Percentiles rank a stretch among this genome's conserved stretches.
phyloP scores from a whole-genome alignment of 2,329 filamentous ascomycete species.

The Penicillium sp. region DNA sequence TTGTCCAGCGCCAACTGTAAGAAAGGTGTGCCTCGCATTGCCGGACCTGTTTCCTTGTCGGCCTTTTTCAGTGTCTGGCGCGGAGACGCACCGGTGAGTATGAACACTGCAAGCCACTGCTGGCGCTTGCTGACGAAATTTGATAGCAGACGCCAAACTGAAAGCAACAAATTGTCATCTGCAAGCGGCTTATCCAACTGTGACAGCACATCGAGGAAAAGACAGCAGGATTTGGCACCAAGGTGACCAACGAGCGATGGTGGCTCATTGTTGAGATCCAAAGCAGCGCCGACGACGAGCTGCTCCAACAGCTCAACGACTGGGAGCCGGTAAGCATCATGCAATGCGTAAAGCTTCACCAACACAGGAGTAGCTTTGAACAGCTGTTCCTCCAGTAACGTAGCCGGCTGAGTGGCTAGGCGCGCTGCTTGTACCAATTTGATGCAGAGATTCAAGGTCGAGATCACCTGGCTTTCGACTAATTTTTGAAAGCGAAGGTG shows the following conservation, averaged over 20 bases:
- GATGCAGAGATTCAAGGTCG: conserved; percentile 61
- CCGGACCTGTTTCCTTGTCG: conserved; percentile 46
- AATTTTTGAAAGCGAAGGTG: conserved; percentile 52
- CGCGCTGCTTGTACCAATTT: conserved; percentile 65
- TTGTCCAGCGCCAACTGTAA: conserved; percentile 67
- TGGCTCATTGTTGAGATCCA: conserved; percentile 61
- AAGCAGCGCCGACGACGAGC: conserved; percentile 64
- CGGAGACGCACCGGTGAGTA: conserved; percentile 82
- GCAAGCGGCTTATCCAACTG: conserved; percentile 70
- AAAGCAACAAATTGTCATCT: conserved; percentile 57
- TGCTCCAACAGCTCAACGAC: conserved; percentile 66
- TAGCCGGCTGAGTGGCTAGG: conserved; percentile 56
- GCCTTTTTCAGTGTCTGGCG: conserved; percentile 60
- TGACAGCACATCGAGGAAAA: conserved; percentile 73
- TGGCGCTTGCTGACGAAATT: conserved; percentile 82
- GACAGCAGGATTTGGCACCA: conserved; percentile 72
- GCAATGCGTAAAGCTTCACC: conserved; percentile 67
- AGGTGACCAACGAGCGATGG: conserved; percentile 92
- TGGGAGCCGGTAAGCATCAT: conserved; percentile 59
- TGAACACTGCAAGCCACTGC: conserved; percentile 91
- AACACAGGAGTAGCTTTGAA: conserved; percentile 75
- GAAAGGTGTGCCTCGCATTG: conserved; percentile 56
- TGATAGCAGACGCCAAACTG: conserved; percentile 80
- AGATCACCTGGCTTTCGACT: conserved; percentile 57
- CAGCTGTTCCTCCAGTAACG: conserved; percentile 66